Conservation (phyloP, 768 basidiomycete species). For the Mycena sanguinolenta region DNA sequence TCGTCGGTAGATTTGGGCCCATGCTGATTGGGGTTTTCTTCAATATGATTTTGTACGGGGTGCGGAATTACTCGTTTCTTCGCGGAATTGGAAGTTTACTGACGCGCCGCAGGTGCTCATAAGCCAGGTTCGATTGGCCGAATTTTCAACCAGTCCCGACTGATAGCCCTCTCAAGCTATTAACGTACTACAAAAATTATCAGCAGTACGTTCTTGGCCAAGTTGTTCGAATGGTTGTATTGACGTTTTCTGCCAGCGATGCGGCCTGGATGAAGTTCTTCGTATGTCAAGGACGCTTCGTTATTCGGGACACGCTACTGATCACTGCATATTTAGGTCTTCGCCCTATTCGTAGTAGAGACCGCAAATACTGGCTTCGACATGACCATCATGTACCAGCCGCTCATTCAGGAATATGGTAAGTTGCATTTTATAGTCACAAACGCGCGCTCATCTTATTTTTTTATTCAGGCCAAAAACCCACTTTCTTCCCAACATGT, state of each 20-base stretch:
- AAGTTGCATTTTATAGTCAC: background rate
- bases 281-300: constrained; percentile 41
- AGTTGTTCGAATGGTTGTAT: background rate
- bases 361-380: constrained; percentile 59
- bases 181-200: constrained; percentile 55
- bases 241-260: constrained; percentile 48
- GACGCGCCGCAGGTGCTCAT: constrained; percentile 47
- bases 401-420: constrained; percentile 59
- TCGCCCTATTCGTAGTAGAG: constrained; percentile 58
- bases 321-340: constrained; percentile 44
- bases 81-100: constrained; percentile 9
- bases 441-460: background rate
- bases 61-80: constrained; percentile 37
- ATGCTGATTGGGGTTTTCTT: constrained; percentile 58
- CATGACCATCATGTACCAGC: constrained; percentile 62
- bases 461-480: constrained; percentile 12
- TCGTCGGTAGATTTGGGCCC: constrained; percentile 53
- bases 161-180: constrained; percentile 21
- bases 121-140: constrained; percentile 47
- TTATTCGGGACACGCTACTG: background rate
- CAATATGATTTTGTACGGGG: constrained; percentile 63
- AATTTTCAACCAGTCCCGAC: background rate
- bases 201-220: constrained; percentile 47
- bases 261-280: constrained; percentile 56
- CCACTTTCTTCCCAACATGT: constrained; percentile 37